These are phyloP conservation scores for Paraconiothyrium sp. DNA, from an alignment of 2,329 filamentous ascomycete species.

Conservation along the genomic window DNA sequence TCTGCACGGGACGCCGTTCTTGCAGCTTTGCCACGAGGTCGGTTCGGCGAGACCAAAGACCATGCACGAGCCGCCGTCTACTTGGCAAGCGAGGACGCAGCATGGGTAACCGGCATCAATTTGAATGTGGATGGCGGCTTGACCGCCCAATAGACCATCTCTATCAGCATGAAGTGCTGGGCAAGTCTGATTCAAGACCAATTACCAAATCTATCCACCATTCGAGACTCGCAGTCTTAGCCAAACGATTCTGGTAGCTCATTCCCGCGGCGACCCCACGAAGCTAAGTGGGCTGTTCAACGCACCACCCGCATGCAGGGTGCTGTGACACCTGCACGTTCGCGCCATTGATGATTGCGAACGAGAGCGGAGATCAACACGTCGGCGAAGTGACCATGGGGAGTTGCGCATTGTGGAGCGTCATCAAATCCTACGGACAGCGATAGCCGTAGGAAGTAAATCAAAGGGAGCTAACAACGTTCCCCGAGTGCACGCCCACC, in stretches of 20 bases:
- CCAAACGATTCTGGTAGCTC: not conserved
- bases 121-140: slow-evolving; percentile 56
- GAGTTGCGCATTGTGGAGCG: not conserved
- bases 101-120: slow-evolving; percentile 53
- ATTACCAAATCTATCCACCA: not conserved
- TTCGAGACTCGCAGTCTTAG: too few relatives aligned
- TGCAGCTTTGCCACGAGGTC: slow-evolving; percentile 30
- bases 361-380: not conserved
- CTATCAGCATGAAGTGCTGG: not conserved
- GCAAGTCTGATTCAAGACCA: not conserved
- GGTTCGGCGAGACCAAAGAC: slow-evolving; percentile 33
- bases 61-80: slow-evolving; percentile 51
- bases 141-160: slow-evolving; percentile 17
- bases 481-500: not conserved
- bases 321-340: not conserved
- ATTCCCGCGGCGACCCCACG: not conserved
- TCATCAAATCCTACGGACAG: not conserved
- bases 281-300: not conserved
- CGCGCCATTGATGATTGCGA: not conserved
- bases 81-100: slow-evolving; percentile 56
- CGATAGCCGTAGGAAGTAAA: too few relatives aligned
- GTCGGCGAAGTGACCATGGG: not conserved
- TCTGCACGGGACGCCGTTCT: slow-evolving; percentile 23
- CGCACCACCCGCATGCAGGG: not conserved
- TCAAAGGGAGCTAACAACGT: not conserved